These are phyloP conservation scores for Populus pruinosa DNA, from an alignment of 345 rosid species.

Conservation along the genomic window DNA sequence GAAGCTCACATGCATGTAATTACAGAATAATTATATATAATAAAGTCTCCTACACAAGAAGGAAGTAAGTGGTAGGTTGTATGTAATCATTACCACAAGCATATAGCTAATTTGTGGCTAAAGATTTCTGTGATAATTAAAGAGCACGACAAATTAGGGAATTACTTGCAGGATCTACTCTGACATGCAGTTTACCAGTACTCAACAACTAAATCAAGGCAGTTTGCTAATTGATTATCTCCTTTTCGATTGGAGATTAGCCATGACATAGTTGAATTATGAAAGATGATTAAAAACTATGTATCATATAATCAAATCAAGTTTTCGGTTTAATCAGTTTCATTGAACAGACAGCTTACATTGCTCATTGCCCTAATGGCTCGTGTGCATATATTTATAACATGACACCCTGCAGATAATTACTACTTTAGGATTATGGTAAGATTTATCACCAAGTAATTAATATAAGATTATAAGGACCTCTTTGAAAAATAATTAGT, in stretches of 20 bases:
- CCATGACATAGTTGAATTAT: no score
- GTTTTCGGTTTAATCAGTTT: not conserved
- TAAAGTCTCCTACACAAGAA: constrained; percentile 1
- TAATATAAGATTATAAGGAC: no score
- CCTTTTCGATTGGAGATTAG: no score
- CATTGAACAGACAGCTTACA: not conserved
- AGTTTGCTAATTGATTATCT: no score
- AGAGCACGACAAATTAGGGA: not conserved
- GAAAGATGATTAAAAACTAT: not conserved
- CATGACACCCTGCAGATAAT: not conserved
- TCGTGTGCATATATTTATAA: not conserved
- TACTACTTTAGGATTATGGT: not conserved
- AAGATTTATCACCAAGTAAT: not conserved
- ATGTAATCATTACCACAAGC: not conserved
- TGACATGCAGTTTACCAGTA: not conserved
- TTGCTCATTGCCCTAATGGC: not conserved
- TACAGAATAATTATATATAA: no score
- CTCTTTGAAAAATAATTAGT: not conserved
- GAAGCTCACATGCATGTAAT: not conserved
- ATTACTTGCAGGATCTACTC: not conserved
- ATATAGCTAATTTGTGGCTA: not conserved
- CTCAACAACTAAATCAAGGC: no score
- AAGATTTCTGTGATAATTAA: not conserved
- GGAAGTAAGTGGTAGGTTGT: not conserved
- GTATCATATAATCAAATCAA: not conserved